Base-by-base conservation (phyloP, 148 eudicot species). In the Suaeda aralocaspica region DNA sequence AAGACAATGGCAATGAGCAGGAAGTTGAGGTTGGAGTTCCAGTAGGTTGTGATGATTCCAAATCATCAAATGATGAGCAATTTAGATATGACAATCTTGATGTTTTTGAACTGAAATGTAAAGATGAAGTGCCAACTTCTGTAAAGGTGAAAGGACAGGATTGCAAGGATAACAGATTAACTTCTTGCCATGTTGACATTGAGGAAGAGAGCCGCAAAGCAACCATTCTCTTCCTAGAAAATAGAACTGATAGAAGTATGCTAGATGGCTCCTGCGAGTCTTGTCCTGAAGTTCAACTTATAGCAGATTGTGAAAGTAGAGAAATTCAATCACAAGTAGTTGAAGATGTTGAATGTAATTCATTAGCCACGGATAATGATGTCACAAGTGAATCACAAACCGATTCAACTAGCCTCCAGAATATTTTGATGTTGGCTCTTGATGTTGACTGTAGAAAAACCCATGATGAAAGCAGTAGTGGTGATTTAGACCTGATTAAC, bases 261-360 rank as follows among this genome's bases (percentile, higher is more conserved):
- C 25, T 64, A 42, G 81, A 64, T 56, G 65, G 29, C 39, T 33
- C 30, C 39, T 4, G 28, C 59, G 60, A 71, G 48, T 21, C 60
- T 50, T 74, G 77, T 55, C 60, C 15, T 28, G 69, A 30, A 29
- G 74, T 15, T 51, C 66, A 66, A 50, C 72, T 39, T 9, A 39
- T 30, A 53, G 29, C 28, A 41, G 68, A 51, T 68, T 59, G 57
- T 61, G 78, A 19, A 66, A 72, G 25, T 59, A 72, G 68, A 50
- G 66, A 55, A 31, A 39, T 63, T 55, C 48, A 64, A 55, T 59
- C 64, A 39, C 71, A 30, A n/a, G 18, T 72, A 28, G 41, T 33
- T 8, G 70, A 77, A 64, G 78, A 73, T 19, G 63, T 25, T 31
- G 63, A 72, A 42, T 53, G 26, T 39, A 66, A 74, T 56, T 59